phyloP scores from a whole-genome alignment of 164 flowering plant genomes.

The Umbellularia californica region DNA sequence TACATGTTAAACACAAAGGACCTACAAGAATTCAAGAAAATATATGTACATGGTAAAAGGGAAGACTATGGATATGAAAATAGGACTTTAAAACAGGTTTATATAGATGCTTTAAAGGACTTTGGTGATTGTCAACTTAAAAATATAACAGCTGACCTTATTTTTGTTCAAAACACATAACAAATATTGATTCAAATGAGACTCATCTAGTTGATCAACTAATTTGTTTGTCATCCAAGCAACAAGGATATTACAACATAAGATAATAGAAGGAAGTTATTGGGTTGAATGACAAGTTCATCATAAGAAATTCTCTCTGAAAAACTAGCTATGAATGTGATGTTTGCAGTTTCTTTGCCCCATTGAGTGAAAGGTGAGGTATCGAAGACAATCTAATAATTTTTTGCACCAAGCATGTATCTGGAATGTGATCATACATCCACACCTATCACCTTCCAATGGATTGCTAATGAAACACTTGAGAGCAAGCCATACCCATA shows the following conservation, averaged over 20 bases:
- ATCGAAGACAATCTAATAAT: too few species aligned
- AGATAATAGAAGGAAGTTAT: neutral
- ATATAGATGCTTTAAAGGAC: neutral
- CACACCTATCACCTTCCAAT: neutral
- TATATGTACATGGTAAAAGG: neutral
- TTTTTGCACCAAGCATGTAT: neutral
- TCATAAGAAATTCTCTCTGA: neutral
- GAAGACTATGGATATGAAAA: conserved; percentile 1
- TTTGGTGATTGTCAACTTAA: neutral
- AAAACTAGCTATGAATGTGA: neutral
- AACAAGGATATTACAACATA: too few species aligned
- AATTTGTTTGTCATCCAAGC: neutral
- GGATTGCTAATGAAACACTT: neutral
- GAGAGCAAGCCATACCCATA: neutral
- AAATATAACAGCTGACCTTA: neutral
- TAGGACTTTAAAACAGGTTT: neutral
- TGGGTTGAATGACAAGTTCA: neutral
- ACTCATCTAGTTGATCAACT: neutral
- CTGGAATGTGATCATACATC: neutral
- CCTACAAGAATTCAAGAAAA: neutral
- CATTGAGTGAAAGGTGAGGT: neutral
- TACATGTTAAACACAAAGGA: neutral
- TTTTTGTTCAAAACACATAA: neutral
- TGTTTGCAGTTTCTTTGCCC: neutral
- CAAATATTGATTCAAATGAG: neutral